Conservation (phyloP, 768 basidiomycete species). For the Cystofilobasidium bisporidii region DNA sequence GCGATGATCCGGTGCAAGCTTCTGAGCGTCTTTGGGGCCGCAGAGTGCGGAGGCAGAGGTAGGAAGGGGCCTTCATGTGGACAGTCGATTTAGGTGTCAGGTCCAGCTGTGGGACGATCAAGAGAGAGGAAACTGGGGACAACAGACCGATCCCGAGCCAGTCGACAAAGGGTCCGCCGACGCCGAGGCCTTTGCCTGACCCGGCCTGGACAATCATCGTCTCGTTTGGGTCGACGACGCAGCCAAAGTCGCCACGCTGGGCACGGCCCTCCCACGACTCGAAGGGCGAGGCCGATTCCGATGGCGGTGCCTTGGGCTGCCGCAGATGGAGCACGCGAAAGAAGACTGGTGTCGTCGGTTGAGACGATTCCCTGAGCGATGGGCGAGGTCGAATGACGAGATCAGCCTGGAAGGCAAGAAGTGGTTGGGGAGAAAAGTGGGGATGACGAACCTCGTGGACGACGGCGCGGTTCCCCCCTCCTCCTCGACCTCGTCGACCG, state of each 20-base stretch:
- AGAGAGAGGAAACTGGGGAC: too few relatives aligned
- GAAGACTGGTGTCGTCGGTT: constrained; percentile 12
- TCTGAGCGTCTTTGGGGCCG: neutral
- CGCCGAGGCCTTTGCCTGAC: constrained; percentile 54
- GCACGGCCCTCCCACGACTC: constrained; percentile 34
- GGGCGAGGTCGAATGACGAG: neutral
- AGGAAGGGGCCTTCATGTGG: constrained; percentile 1
- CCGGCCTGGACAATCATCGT: constrained; percentile 76
- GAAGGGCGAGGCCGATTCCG: constrained; percentile 36
- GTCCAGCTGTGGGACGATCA: too few relatives aligned
- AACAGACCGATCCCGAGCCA: constrained; percentile 47
- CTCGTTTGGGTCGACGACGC: constrained; percentile 62
- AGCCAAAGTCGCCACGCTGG: constrained; percentile 64
- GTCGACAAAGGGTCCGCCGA: constrained; percentile 50
- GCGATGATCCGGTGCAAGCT: constrained; percentile 53
- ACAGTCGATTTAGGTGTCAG: too few relatives aligned
- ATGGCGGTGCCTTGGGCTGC: constrained; percentile 31
- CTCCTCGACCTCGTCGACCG: neutral
- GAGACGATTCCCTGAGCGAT: neutral
- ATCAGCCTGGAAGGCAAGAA: neutral
- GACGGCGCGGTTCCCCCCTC: neutral
- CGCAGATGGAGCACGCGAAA: constrained; percentile 23
- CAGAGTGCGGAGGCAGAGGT: constrained; percentile 20
- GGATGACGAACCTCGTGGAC: neutral
- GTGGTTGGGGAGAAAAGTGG: neutral